Evolutionary conservation across 1,284 basidiomycete genomes (phyloP), one percentile per base, ranked within the genome.

Genomic region (Austropuccinia psidii): DNA sequence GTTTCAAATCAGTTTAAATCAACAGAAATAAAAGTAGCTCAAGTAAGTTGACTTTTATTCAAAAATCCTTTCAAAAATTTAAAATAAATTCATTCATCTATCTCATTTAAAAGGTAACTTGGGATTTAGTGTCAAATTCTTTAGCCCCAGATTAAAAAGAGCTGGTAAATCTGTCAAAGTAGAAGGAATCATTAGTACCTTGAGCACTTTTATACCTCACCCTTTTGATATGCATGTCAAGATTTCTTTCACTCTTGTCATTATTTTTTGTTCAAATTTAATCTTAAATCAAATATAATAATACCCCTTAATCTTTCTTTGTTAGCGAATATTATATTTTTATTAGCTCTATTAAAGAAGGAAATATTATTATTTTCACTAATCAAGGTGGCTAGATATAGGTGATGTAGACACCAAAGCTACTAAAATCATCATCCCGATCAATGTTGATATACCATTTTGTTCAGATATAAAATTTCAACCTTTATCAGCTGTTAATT

Each of bases 381-480:
- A 93, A 97, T 83, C 93, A 97, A 82, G 96, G 95, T 79, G 95
- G 96, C 86, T 98, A 67, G 95, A 98, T 80, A 89, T 98, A 78
- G 95, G 95, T 77, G 95, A 98, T 83, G 96, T 98, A 79, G 93
- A 98, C 80, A 90, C 93, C 79, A 98, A 98, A 83, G 95, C 95
- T 1, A 88, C 95, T 81, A 89, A 90, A 80, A 88, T 98, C 76
- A 86, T 89, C 85, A 45, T 77, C 54, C 50, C 69, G 19, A 76
- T 77, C 33, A 78, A 76, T 41, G 80, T 77, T 33, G 77, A 78
- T 65, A 93, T 95, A 87, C 93, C 93, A 57, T 84, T 87, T 1
- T 89, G 92, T 78, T 86, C 88, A 70, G 83, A 83, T 76, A 87
- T 97, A 83, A 87, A 87, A 78, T 82, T 83, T 54, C 87, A 87